A percentile compares a stretch with the other conserved stretches of the same genome.
phyloP scores from a whole-genome alignment of 192 early-diverging fungal genomes.

The Coemansia sp. region DNA sequence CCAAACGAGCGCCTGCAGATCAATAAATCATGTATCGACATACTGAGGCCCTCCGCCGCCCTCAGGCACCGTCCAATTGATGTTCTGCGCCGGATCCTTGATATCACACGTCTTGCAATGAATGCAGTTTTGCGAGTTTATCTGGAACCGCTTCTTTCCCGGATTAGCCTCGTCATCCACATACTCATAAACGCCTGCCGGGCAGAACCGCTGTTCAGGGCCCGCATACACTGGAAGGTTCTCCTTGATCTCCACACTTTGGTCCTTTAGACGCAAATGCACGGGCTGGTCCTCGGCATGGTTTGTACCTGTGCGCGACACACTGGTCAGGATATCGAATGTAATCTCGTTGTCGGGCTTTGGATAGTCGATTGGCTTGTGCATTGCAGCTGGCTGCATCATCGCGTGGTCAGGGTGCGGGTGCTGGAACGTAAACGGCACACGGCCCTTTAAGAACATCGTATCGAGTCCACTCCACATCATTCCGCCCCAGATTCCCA shows the following conservation, averaged over 20 bases:
- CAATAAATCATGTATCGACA: conserved; percentile 57
- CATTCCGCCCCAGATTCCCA: conserved; percentile 86
- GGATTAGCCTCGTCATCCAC: conserved; percentile 89
- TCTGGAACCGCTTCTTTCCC: conserved; percentile 89
- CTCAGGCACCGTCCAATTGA: conserved; percentile 96
- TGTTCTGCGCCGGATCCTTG: conserved; percentile 98
- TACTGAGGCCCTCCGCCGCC: conserved; percentile 86
- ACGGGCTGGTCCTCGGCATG: conserved; percentile 95
- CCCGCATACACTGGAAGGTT: conserved; percentile 90
- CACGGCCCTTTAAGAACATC: conserved; percentile 81
- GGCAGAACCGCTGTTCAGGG: conserved; percentile 95
- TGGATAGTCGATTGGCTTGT: conserved; percentile 89
- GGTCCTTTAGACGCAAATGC: conserved; percentile 81
- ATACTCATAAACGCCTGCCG: conserved; percentile 98
- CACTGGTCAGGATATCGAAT: conserved; percentile 93
- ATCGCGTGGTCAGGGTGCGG: conserved; percentile 75
- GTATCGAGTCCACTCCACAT: conserved; percentile 88
- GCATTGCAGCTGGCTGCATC: conserved; percentile 69
- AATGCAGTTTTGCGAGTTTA: conserved; percentile 97
- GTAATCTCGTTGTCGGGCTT: conserved; percentile 94
- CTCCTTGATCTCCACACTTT: conserved; percentile 70
- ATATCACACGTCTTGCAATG: conserved; percentile 99
- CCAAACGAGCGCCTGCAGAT: background rate
- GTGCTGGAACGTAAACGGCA: conserved; percentile 96
- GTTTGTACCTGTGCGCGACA: conserved; percentile 88